Evolutionary conservation across 805 yeast genomes (phyloP).

Genomic region (Candida ficus): DNA sequence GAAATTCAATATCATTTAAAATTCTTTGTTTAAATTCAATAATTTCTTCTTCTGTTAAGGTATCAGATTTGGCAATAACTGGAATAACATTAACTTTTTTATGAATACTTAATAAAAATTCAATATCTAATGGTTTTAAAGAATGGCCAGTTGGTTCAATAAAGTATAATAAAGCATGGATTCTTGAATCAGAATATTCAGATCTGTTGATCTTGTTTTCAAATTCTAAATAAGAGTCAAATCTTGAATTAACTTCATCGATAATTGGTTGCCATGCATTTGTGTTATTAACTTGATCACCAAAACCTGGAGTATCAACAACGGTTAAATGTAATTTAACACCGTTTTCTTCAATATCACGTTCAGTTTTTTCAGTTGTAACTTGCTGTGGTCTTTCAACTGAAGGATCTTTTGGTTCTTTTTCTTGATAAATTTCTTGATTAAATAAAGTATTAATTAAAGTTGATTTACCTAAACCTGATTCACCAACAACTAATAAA

Average conservation of each 20-base stretch:
- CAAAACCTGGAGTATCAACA: constrained; percentile 91
- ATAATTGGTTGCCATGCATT: constrained; percentile 88
- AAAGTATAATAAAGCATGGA: constrained; percentile 90
- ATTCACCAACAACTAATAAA: constrained; percentile 84
- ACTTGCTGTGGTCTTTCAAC: constrained; percentile 44
- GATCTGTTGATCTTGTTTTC: constrained; percentile 82
- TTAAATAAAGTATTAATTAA: constrained; percentile 87
- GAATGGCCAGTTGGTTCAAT: constrained; percentile 97
- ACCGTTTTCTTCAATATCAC: constrained; percentile 89
- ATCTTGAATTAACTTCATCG: constrained; percentile 81
- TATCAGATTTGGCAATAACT: constrained; percentile 90
- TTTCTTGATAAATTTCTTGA: constrained; percentile 47
- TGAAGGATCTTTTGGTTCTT: constrained; percentile 34
- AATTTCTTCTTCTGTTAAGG: constrained; percentile 84
- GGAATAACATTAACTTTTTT: constrained; percentile 92
- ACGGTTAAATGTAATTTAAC: constrained; percentile 81
- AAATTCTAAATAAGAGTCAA: constrained; percentile 81
- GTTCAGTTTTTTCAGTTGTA: constrained; percentile 52
- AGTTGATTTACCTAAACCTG: constrained; percentile 91
- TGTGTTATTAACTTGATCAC: constrained; percentile 77
- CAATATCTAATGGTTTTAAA: constrained; percentile 82
- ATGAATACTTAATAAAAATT: constrained; percentile 81
- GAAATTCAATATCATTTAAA: constrained; percentile 67
- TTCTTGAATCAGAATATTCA: constrained; percentile 68
- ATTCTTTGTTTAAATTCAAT: constrained; percentile 70